Evolutionary conservation across 495 filamentous ascomycete species (phyloP).

Genomic region (Tuber calosporum): DNA sequence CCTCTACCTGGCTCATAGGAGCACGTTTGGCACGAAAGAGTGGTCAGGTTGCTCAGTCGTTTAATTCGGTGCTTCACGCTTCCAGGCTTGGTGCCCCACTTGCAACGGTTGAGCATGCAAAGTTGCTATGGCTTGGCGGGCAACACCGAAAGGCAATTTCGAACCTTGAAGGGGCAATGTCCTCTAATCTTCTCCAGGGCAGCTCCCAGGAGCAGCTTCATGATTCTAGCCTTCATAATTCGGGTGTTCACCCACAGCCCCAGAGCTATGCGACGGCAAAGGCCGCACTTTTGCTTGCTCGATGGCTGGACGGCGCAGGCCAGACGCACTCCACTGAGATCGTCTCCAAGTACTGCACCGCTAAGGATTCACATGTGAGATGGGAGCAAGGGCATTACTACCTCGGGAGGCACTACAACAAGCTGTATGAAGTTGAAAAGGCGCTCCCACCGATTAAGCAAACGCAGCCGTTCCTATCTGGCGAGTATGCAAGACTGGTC

Average conservation of each 20-base stretch:
- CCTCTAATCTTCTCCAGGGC: slow-evolving; percentile 56
- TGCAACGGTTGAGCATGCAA: slow-evolving; percentile 84
- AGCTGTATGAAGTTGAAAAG: slow-evolving; percentile 83
- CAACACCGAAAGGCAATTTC: slow-evolving; percentile 94
- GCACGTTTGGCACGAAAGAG: slow-evolving; percentile 80
- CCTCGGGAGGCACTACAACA: slow-evolving; percentile 94
- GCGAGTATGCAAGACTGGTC: slow-evolving; percentile 79
- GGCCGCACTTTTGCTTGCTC: slow-evolving; percentile 60
- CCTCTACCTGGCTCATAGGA: slow-evolving; percentile 76
- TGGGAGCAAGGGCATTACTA: slow-evolving; percentile 99
- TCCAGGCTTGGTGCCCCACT: slow-evolving; percentile 72
- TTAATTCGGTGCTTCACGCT: slow-evolving; percentile 87
- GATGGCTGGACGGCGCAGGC: slow-evolving; percentile 89
- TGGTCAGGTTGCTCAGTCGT: slow-evolving; percentile 72
- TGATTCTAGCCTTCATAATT: slow-evolving; percentile 15
- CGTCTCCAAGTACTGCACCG: slow-evolving; percentile 68
- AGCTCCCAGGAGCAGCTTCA: slow-evolving; percentile 11
- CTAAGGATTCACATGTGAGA: slow-evolving; percentile 45
- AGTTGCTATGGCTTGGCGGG: slow-evolving; percentile 88
- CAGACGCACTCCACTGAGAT: slow-evolving; percentile 76
- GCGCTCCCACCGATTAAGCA: slow-evolving; percentile 60
- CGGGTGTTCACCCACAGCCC: background rate
- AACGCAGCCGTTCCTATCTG: slow-evolving; percentile 53
- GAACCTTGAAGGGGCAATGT: slow-evolving; percentile 73
- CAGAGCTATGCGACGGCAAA: slow-evolving; percentile 35